Evolutionary conservation across 257 asterid species (phyloP).

Genomic region (Solanum okadae): DNA sequence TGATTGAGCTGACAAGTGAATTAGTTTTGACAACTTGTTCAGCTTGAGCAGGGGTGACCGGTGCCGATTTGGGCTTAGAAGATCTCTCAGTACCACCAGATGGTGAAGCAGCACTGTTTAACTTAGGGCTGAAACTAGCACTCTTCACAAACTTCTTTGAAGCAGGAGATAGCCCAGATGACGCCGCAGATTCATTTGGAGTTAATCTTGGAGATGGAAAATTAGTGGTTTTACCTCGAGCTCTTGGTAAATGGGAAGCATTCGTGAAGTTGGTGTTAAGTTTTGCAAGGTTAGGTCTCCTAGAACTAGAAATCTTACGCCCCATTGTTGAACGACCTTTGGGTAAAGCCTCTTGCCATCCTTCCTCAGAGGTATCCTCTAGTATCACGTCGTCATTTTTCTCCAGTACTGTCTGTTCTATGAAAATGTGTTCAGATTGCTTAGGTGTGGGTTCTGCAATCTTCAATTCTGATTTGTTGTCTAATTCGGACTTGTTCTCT

Average conservation of each 20-base stretch:
- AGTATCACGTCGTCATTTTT: slow-evolving; percentile 29
- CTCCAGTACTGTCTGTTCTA: slow-evolving; percentile 23
- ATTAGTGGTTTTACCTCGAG: slow-evolving; percentile 40
- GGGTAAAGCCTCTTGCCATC: slow-evolving; percentile 91
- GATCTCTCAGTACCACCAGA: slow-evolving; percentile 29
- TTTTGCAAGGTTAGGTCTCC: slow-evolving; percentile 68
- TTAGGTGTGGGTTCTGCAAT: slow-evolving; percentile 21
- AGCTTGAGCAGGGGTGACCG: slow-evolving; percentile 46
- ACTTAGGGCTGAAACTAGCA: slow-evolving; percentile 51
- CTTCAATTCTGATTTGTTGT: slow-evolving; percentile 33
- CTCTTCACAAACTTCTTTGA: slow-evolving; percentile 42
- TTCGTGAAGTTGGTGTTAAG: slow-evolving; percentile 58
- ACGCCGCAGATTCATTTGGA: slow-evolving; percentile 31
- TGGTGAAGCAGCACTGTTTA: slow-evolving; percentile 21
- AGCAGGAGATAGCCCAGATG: slow-evolving; percentile 30
- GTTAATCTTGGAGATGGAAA: slow-evolving; percentile 45
- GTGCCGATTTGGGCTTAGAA: slow-evolving; percentile 39
- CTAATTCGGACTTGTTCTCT: slow-evolving; percentile 42
- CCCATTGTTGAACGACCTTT: slow-evolving; percentile 53
- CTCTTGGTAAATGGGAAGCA: slow-evolving; percentile 37
- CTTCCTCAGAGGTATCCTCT: slow-evolving; percentile 59
- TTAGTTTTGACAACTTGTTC: slow-evolving; percentile 39
- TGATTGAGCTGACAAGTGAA: slow-evolving; percentile 41
- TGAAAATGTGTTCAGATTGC: slow-evolving; percentile 10
- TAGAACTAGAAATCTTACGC: slow-evolving; percentile 56